phyloP scores from a whole-genome alignment of 1,139 yeast species.

The Nakaseomyces nivariensis region DNA sequence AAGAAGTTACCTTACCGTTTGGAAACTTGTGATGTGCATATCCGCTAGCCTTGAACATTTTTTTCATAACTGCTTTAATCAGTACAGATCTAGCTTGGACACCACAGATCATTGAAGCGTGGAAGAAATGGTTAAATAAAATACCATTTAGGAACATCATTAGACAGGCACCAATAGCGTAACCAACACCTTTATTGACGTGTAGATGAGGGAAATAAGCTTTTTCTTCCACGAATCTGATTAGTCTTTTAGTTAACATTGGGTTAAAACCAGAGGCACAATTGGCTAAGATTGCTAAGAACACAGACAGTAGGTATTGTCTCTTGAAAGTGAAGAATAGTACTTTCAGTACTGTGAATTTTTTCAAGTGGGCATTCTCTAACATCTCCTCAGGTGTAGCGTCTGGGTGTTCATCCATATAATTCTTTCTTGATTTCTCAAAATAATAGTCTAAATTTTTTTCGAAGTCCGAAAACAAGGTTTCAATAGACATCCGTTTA shows the following conservation, averaged over 20 bases:
- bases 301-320: conserved; percentile 39
- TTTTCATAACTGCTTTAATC: conserved; percentile 55
- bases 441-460: conserved; percentile 33
- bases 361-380: conserved; percentile 33
- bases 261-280: conserved; percentile 44
- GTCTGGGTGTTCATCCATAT: conserved; percentile 24
- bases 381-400: conserved; percentile 27
- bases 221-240: conserved; percentile 37
- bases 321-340: conserved; percentile 47
- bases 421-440: conserved; percentile 27
- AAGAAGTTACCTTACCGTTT: conserved; percentile 58
- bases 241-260: conserved; percentile 43
- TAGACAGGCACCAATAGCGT: conserved; percentile 45
- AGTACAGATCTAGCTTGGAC: conserved; percentile 58
- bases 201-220: conserved; percentile 27
- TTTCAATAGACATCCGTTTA: conserved; percentile 43
- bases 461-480: conserved; percentile 34
- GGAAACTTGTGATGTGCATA: conserved; percentile 51
- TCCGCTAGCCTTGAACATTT: conserved; percentile 54
- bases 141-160: conserved; percentile 42
- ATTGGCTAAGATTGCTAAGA: conserved; percentile 39
- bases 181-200: conserved; percentile 48
- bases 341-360: conserved; percentile 35
- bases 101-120: conserved; percentile 53
- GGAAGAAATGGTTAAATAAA: conserved; percentile 53